Base-by-base conservation (phyloP, 2,329 filamentous ascomycete genomes). In the Seiridium unicorne region DNA sequence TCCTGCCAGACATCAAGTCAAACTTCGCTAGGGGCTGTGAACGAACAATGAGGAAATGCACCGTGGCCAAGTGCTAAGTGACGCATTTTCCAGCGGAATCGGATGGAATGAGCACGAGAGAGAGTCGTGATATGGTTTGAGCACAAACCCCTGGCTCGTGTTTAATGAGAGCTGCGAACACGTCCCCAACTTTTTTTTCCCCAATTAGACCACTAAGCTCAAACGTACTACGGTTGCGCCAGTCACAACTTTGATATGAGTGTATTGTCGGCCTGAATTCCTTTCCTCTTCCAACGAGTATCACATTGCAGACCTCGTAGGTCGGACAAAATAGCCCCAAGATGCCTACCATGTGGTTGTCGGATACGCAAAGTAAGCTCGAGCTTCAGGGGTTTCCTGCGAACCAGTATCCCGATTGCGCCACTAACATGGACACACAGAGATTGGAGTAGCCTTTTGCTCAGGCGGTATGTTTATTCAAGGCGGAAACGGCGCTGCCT, bases 401-500 rank as follows among this genome's bases (percentile, higher is more conserved):
- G 34, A 38, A 8, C 7, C 38, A 55, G 26, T 44, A 34, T 32
- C 4, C 32, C 18, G 18, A 44, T 48, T n/a, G 57, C 60, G 47
- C 65, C 44, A 64, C 75, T 80, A 61, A 79, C 71, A 58, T 61
- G 3, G 42, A 60, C 46, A n/a, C 54, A 68, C 71, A 98, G 95
- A 99, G 78, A 90, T 98, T 71, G 95, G 95, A 69, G 93, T 97
- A 64, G 92, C 93, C 74, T 99, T 99, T 82, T 98, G 95, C 84
- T 95, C 92, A 72, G 94, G 93, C 72, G 94, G 93, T 97, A 89
- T 68, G 91, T 89, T 76, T 68, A 2, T 9, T 9, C 18, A 44
- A 51, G 38, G 18, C 18, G 18, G 18, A 26, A 26, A 26, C 18
- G 18, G 18, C 18, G 18, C 18, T 26, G 18, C 18, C 18, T 26